These are phyloP conservation scores for Chloranthus sessilifolius DNA, from an alignment of 164 flowering plant genomes.

Conservation along the genomic window DNA sequence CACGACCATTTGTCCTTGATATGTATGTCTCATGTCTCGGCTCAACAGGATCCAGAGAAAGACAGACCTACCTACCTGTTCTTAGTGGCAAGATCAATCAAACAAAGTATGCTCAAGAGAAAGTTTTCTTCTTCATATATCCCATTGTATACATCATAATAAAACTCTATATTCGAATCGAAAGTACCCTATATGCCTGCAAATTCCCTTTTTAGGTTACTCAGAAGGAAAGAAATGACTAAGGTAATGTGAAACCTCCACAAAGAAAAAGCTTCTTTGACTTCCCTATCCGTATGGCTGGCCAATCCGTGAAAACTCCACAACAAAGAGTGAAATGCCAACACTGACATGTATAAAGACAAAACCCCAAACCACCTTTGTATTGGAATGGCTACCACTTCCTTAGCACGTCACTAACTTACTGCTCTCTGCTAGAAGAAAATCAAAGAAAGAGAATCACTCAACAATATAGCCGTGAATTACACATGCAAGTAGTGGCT, in stretches of 20 bases:
- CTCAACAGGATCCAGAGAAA: conserved; percentile 6
- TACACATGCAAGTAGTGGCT: conserved; percentile 7
- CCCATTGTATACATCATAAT: not conserved
- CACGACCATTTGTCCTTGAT: no score
- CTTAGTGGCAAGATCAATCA: conserved; percentile 8
- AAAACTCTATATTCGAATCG: not conserved
- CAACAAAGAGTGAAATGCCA: conserved; percentile 8
- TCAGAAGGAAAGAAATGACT: not conserved
- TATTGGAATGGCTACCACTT: not conserved
- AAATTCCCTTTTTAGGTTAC: not conserved
- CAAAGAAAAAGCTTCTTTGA: not conserved
- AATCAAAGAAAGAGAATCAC: not conserved
- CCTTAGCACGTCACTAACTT: not conserved
- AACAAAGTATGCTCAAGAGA: conserved; percentile 2
- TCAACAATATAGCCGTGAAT: not conserved
- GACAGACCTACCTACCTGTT: conserved; percentile 8
- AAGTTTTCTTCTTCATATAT: not conserved
- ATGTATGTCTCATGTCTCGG: conserved; percentile 2
- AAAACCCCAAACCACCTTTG: conserved; percentile 6
- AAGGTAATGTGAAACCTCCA: not conserved
- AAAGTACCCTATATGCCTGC: not conserved
- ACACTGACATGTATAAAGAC: not conserved
- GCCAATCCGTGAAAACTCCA: conserved; percentile 1
- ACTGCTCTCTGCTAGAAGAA: not conserved
- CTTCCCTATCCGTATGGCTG: not conserved